Percentiles rank a stretch among this genome's conserved stretches.
Evolutionary conservation across 1,139 yeast species (phyloP).

Genomic region (Debaryomycetaceae sp.): DNA sequence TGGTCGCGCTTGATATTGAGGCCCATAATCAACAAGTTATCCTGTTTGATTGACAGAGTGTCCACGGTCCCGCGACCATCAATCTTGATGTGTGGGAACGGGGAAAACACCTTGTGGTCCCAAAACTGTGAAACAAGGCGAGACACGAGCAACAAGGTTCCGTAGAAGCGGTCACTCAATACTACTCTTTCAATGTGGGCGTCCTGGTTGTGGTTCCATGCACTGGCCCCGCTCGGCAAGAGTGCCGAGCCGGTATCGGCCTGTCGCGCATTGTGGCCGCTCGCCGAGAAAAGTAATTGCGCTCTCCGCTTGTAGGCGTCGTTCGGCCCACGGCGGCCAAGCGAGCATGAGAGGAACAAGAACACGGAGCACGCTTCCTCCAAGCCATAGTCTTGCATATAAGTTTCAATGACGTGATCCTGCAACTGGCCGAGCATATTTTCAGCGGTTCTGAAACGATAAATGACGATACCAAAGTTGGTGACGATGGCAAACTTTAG

Average conservation of each 20-base stretch:
- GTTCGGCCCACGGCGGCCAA: constrained; percentile 39
- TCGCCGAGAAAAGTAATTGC: constrained; percentile 40
- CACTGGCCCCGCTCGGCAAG: constrained; percentile 1
- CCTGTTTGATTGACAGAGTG: constrained; percentile 33
- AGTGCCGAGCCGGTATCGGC: constrained; percentile 3
- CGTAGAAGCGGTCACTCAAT: constrained; percentile 85
- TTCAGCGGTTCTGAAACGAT: constrained; percentile 71
- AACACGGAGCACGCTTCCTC: constrained; percentile 85
- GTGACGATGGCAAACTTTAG: constrained; percentile 75
- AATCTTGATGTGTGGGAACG: constrained; percentile 34
- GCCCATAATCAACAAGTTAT: constrained; percentile 32
- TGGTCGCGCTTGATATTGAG: constrained; percentile 42
- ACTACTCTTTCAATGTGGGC: constrained; percentile 74
- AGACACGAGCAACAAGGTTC: constrained; percentile 70
- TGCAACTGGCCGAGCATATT: constrained; percentile 59
- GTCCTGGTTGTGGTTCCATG: constrained; percentile 15
- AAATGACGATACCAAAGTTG: constrained; percentile 64
- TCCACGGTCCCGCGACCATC: constrained; percentile 21
- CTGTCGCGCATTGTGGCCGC: constrained; percentile 41
- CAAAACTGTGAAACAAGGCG: constrained; percentile 73
- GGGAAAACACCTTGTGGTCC: constrained; percentile 57
- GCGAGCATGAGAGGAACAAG: constrained; percentile 69
- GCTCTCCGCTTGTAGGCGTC: constrained; percentile 41
- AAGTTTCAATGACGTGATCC: constrained; percentile 43
- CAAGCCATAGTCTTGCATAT: constrained; percentile 38